Percentiles rank a stretch among this genome's conserved stretches.
Evolutionary conservation across 306 rosid species (phyloP).

Genomic region (Bauhinia variegata): DNA sequence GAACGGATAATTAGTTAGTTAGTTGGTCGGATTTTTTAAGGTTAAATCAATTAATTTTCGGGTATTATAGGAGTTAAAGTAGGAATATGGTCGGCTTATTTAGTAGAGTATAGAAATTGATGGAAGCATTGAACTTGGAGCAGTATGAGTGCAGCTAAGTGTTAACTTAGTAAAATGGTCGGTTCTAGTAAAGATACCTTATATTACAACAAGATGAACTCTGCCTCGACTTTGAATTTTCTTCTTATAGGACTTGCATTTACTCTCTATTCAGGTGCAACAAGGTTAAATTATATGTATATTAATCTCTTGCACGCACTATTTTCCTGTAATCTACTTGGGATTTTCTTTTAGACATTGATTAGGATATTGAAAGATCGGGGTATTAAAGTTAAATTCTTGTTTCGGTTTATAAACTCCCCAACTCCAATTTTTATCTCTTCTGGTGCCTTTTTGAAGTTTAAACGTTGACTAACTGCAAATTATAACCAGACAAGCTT

Average conservation of each 20-base stretch:
- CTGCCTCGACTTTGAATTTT: conserved; percentile 34
- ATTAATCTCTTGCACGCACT: conserved; percentile 22
- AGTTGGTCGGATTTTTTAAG: conserved; percentile 30
- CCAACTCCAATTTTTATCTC: too few relatives aligned
- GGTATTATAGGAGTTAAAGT: conserved; percentile 46
- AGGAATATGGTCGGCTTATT: conserved; percentile 47
- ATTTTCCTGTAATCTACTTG: conserved; percentile 20
- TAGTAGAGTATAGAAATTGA: conserved; percentile 41
- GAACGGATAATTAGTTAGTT: conserved; percentile 33
- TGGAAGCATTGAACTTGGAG: conserved; percentile 39
- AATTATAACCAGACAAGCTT: not conserved
- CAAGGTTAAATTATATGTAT: conserved; percentile 17
- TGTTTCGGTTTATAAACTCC: not conserved
- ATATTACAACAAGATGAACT: conserved; percentile 28
- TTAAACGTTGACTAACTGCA: not conserved
- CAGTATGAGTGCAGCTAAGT: conserved; percentile 33
- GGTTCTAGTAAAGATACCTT: conserved; percentile 42
- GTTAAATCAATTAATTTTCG: conserved; percentile 24
- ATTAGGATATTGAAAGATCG: conserved; percentile 15
- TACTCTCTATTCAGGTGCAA: conserved; percentile 29
- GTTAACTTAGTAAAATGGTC: conserved; percentile 26
- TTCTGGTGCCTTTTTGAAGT: not conserved
- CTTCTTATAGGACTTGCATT: conserved; percentile 31
- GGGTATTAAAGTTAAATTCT: not conserved
- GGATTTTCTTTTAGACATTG: conserved; percentile 31